phyloP scores from a whole-genome alignment of 192 early-diverging fungal species.

The Phycomyces nitens region DNA sequence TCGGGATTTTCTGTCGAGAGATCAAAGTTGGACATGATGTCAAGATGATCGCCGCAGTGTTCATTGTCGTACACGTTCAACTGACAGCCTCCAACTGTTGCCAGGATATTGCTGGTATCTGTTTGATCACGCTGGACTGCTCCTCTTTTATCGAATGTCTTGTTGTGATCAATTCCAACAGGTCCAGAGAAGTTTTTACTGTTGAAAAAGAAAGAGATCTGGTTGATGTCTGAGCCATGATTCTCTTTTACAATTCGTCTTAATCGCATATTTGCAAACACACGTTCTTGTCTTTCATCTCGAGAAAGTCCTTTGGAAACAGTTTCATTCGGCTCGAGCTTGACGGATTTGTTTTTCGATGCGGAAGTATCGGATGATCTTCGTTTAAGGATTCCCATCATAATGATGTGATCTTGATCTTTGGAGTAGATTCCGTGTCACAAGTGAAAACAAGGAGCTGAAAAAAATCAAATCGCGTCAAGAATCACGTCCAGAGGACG shows the following conservation, averaged over 20 bases:
- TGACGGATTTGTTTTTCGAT: not conserved
- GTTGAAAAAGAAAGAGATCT: conserved; percentile 74
- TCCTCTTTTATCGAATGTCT: conserved; percentile 72
- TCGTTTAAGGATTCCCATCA: conserved; percentile 5
- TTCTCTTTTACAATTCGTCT: conserved; percentile 90
- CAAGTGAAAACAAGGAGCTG: not conserved
- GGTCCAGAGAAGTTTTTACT: conserved; percentile 51
- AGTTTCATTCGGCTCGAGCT: not conserved
- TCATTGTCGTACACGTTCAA: conserved; percentile 90
- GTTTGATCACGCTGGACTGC: conserved; percentile 54
- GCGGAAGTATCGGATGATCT: not conserved
- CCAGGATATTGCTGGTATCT: conserved; percentile 74
- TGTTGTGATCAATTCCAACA: conserved; percentile 48
- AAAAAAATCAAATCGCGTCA: not conserved
- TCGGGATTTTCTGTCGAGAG: conserved; percentile 36
- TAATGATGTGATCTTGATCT: not conserved
- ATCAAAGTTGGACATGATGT: conserved; percentile 90
- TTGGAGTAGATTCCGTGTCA: not conserved
- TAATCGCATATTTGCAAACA: conserved; percentile 74
- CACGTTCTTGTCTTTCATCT: conserved; percentile 24
- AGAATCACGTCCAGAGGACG: not conserved
- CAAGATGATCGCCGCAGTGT: conserved; percentile 89
- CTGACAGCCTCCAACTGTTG: conserved; percentile 65
- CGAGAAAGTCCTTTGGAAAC: not conserved
- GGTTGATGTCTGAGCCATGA: conserved; percentile 71